Percentiles rank a stretch among this genome's conserved stretches.
These are phyloP conservation scores for Daldinia eschscholtzii DNA, from an alignment of 2,329 filamentous ascomycete genomes.

Conservation along the genomic window DNA sequence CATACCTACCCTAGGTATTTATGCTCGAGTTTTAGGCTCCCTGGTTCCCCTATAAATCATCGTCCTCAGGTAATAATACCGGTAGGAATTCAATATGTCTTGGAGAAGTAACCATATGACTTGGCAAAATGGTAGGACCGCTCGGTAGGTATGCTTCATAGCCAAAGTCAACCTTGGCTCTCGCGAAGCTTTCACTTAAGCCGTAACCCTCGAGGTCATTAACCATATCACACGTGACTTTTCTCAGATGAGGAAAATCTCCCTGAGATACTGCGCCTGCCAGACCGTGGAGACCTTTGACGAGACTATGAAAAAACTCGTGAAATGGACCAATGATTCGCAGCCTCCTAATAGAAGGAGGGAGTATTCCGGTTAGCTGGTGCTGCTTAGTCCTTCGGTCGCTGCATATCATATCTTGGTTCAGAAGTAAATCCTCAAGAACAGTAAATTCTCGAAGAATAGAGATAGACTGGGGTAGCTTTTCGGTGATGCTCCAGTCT, in stretches of 20 bases:
- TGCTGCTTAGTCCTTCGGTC: background rate
- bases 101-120: background rate
- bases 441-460: background rate
- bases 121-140: background rate
- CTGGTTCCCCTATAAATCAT: background rate
- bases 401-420: background rate
- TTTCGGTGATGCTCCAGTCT: too few relatives aligned
- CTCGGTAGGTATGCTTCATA: background rate
- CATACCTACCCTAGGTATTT: background rate
- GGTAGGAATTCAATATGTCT: background rate
- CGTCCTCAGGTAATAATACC: background rate
- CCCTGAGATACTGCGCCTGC: background rate
- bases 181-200: background rate
- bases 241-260: background rate
- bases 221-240: background rate
- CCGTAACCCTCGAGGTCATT: background rate
- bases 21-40: background rate
- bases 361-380: background rate
- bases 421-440: background rate
- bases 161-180: background rate
- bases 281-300: background rate
- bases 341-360: background rate
- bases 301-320: background rate
- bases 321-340: background rate
- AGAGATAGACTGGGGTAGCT: background rate